These are phyloP conservation scores for Zygosaccharomyces lentus DNA, from an alignment of 805 yeast genomes.

Conservation along the genomic window DNA sequence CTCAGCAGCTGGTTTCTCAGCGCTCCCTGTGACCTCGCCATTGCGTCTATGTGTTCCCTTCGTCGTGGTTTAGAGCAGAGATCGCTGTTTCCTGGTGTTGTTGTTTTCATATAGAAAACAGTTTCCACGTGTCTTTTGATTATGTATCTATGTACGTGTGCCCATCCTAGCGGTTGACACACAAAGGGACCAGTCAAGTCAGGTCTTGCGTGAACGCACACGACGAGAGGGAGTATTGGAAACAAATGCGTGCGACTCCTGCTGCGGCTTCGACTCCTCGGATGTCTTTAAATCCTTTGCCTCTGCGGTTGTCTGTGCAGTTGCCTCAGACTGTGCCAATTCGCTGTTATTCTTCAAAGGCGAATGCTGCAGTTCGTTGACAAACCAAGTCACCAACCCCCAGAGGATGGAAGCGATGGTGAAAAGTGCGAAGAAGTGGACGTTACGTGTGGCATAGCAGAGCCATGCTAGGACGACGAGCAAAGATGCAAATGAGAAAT, in stretches of 20 bases:
- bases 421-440: constrained; percentile 58
- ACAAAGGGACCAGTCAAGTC: neutral
- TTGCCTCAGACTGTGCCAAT: constrained; percentile 28
- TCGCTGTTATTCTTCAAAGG: constrained; percentile 34
- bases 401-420: constrained; percentile 64
- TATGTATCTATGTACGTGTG: constrained; percentile 19
- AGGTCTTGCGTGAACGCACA: constrained; percentile 3
- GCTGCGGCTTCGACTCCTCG: constrained; percentile 1
- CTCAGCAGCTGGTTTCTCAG: constrained; percentile 38
- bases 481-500: constrained; percentile 68
- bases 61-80: neutral
- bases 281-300: neutral
- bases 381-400: constrained; percentile 84
- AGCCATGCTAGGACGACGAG: constrained; percentile 50
- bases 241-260: constrained; percentile 6
- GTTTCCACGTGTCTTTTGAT: neutral
- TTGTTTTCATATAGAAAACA: neutral
- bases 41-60: constrained; percentile 1
- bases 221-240: constrained; percentile 3
- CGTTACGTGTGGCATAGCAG: constrained; percentile 54
- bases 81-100: constrained; percentile 2
- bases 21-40: constrained; percentile 11
- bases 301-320: constrained; percentile 13
- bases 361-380: constrained; percentile 53
- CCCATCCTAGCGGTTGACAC: constrained; percentile 17